Conservation (phyloP, 805 yeast genomes). For the Kluyveromyces wickerhamii region DNA sequence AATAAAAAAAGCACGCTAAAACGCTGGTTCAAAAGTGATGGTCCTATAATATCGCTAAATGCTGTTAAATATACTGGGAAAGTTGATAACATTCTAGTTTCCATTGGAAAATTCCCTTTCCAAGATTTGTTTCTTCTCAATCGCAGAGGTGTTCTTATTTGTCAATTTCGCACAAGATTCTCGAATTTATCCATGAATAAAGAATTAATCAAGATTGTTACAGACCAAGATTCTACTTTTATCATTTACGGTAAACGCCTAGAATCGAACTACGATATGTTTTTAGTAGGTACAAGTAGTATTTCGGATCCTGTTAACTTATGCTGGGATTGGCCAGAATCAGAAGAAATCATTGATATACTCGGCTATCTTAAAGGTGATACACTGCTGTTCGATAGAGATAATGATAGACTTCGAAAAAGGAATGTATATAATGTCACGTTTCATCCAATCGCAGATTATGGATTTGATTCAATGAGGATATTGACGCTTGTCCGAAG, state of each 20-base stretch:
- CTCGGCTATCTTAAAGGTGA: not conserved
- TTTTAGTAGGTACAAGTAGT: not conserved
- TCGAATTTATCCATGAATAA: slow-evolving; percentile 4
- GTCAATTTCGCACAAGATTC: slow-evolving; percentile 1
- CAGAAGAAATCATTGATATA: not conserved
- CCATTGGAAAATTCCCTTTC: slow-evolving; percentile 2
- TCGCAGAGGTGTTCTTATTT: not conserved
- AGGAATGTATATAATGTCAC: slow-evolving; percentile 1
- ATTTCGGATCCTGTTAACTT: not conserved
- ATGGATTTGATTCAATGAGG: not conserved
- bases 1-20: not conserved
- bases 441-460: not conserved
- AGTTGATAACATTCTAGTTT: not conserved
- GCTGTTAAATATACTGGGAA: not conserved
- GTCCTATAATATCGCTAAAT: slow-evolving; percentile 2
- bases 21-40: slow-evolving; percentile 1
- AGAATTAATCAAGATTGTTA: not conserved
- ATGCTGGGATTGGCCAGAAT: not conserved
- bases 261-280: slow-evolving; percentile 2
- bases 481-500: not conserved
- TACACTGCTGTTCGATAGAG: not conserved
- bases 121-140: not conserved
- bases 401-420: not conserved
- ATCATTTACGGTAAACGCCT: not conserved
- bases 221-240: not conserved